Evolutionary conservation across 495 filamentous ascomycete genomes (phyloP).

Genomic region (Delitschia confertaspora): DNA sequence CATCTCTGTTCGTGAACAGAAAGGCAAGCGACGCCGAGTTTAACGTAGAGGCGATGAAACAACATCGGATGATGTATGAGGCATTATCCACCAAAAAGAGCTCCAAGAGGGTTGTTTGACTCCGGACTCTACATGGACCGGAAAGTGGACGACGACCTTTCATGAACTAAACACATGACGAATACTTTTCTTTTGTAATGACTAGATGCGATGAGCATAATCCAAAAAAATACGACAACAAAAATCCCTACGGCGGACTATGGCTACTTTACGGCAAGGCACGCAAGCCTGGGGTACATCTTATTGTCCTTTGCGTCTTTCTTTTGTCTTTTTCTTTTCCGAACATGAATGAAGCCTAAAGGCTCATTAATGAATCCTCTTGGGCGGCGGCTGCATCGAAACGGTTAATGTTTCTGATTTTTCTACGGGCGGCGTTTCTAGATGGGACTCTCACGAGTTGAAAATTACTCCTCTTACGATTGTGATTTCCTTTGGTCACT

Average conservation of each 20-base stretch:
- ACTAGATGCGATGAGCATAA: too few relatives aligned
- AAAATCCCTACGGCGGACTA: too few relatives aligned
- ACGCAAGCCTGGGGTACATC: neutral
- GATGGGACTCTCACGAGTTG: constrained; percentile 15
- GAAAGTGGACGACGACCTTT: neutral
- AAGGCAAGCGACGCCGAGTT: constrained; percentile 24
- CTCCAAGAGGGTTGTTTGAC: neutral
- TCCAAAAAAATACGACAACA: too few relatives aligned
- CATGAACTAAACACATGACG: neutral
- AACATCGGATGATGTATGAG: constrained; percentile 30
- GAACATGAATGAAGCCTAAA: neutral
- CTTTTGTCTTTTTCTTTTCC: constrained; percentile 1
- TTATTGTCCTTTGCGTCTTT: constrained; percentile 1
- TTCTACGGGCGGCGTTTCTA: constrained; percentile 14
- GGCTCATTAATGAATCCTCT: neutral
- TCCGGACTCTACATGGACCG: neutral
- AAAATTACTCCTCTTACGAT: constrained; percentile 6
- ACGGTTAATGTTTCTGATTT: neutral
- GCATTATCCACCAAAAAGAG: constrained; percentile 7
- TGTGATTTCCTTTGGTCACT: too few relatives aligned
- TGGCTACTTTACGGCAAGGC: neutral
- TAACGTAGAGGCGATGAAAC: constrained; percentile 30
- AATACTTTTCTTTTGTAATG: constrained; percentile 10
- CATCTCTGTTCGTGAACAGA: constrained; percentile 17
- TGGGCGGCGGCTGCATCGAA: too few relatives aligned